Evolutionary conservation across 371 early-diverging fungal genomes (phyloP).

Genomic region (Gilbertella persicaria): DNA sequence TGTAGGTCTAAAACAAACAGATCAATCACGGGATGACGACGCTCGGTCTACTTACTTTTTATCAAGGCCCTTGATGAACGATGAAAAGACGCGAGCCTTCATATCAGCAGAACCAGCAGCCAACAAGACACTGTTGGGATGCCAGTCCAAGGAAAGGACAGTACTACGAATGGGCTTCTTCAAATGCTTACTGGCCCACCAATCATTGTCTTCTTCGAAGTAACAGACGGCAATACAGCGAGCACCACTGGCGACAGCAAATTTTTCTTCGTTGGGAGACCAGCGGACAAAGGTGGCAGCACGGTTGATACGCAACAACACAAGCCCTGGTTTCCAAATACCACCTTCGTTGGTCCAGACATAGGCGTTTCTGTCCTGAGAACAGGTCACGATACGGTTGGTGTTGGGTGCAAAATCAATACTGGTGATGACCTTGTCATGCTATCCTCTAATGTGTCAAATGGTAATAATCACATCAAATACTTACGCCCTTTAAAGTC

Average conservation of each 20-base stretch:
- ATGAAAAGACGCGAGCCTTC: slow-evolving; percentile 95
- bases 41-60: slow-evolving; percentile 58
- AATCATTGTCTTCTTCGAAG: slow-evolving; percentile 94
- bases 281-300: slow-evolving; percentile 95
- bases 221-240: slow-evolving; percentile 91
- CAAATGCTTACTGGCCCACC: slow-evolving; percentile 96
- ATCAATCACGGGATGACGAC: too few relatives aligned
- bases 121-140: slow-evolving; percentile 93
- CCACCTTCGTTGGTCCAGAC: slow-evolving; percentile 88
- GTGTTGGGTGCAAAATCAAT: slow-evolving; percentile 97
- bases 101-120: slow-evolving; percentile 96
- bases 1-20: slow-evolving; percentile 52
- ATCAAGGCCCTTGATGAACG: slow-evolving; percentile 94
- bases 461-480: not conserved
- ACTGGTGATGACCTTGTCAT: slow-evolving; percentile 93
- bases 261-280: slow-evolving; percentile 97
- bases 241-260: slow-evolving; percentile 95
- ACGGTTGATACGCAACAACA: slow-evolving; percentile 93
- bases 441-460: slow-evolving; percentile 49
- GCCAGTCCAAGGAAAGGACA: slow-evolving; percentile 93
- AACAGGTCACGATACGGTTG: slow-evolving; percentile 95
- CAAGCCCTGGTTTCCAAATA: slow-evolving; percentile 92
- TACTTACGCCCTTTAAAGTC: slow-evolving; percentile 73
- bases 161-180: slow-evolving; percentile 94
- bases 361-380: slow-evolving; percentile 98